Base-by-base conservation (phyloP, 2,329 filamentous ascomycete species). In the Cladosporium sp. region DNA sequence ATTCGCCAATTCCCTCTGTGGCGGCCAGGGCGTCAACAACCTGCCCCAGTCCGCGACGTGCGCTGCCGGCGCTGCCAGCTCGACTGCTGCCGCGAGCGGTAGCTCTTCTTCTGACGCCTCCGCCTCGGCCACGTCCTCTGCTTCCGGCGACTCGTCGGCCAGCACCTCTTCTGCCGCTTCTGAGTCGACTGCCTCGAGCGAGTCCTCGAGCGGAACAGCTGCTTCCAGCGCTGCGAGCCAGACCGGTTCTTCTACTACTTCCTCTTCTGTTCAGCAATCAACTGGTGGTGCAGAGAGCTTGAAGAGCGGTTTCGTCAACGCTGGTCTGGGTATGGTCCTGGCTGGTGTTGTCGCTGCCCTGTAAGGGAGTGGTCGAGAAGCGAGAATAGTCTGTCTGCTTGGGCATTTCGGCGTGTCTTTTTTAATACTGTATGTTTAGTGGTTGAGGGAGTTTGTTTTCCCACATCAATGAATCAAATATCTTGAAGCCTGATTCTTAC, bases 1-100 rank as follows among this genome's bases (percentile, higher is more conserved):
- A 14, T 79, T 81, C 68, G 81, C 81, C 59, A 67, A 74, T 59
- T 68, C 75, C 30, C 73, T 82, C 36, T 83, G 80, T 75, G 70
- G 67, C 21, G 73, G 76, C 51, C 70, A 76, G 54, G 75, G 75
- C 59, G 76, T 82, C 48, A 75, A 65, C 62, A 72, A 75, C 39
- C 74, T 81, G 25, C 77, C 80, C 25, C 76, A 75, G 2, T 67
- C 79, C 16, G 74, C 78, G 11, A 81, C 79, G 66, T 73, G 79
- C 63, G 67, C 73, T 16, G 48, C 70, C 25, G 59, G 67, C 56
- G 57, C 67, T 25, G 51, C 69, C 16, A 46, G 66, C 11, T 23
- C 67, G 6, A 65, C 67, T 16, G 34, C 66, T 26, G 65, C 69
- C 3, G 48, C 43, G 25, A 63, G 51, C 49, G 34, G 28, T 13